A percentile compares a stretch with the other conserved stretches of the same genome.
Conservation (phyloP, 305 asterid species). For the Solanum hybrid region DNA sequence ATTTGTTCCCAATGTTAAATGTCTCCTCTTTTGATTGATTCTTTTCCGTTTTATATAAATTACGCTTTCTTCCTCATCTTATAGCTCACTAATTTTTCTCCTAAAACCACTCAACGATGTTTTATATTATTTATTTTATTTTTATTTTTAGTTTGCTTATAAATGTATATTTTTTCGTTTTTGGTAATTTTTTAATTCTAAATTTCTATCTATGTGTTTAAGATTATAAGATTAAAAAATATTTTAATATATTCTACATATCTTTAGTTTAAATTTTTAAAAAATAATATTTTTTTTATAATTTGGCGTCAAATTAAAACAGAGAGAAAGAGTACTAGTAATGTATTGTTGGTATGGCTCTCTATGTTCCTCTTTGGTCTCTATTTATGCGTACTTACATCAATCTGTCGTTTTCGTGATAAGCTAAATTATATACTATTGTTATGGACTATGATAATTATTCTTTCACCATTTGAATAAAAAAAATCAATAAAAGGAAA, state of each 20-base stretch:
- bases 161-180: background rate
- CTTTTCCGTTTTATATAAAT: background rate
- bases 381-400: background rate
- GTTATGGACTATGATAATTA: background rate
- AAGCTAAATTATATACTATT: background rate
- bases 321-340: background rate
- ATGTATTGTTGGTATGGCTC: background rate
- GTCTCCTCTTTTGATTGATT: too few species aligned
- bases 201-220: background rate
- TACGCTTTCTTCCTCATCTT: background rate
- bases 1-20: background rate
- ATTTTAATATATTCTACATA: too few species aligned
- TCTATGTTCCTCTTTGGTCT: background rate
- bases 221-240: background rate
- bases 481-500: background rate
- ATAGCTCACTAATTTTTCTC: background rate
- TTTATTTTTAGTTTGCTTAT: background rate
- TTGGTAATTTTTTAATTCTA: background rate
- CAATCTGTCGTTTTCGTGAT: background rate
- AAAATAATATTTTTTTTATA: background rate
- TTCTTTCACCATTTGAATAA: background rate
- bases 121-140: background rate
- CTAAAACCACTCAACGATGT: background rate
- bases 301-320: background rate
- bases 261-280: too few species aligned